These are phyloP conservation scores for Penicillium subrubescens DNA, from an alignment of 495 filamentous ascomycete genomes.

Conservation along the genomic window DNA sequence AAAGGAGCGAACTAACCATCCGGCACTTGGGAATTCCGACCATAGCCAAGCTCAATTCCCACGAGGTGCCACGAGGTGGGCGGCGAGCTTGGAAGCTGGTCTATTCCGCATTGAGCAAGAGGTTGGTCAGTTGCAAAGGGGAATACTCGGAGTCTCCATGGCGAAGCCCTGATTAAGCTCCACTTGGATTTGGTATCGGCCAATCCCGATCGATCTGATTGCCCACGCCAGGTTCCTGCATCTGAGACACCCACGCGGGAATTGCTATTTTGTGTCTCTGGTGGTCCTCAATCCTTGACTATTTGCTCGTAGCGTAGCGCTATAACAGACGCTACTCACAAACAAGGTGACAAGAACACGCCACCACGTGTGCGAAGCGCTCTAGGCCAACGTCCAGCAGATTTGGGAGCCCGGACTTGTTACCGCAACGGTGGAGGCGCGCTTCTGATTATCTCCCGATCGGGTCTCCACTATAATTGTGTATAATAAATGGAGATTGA, in stretches of 20 bases:
- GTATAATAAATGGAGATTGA: background rate
- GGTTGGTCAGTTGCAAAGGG: background rate
- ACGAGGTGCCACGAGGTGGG: conserved; percentile 21
- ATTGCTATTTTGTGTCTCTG: background rate
- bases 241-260: background rate
- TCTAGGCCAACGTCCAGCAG: background rate
- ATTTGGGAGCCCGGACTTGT: background rate
- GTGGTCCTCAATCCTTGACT: background rate
- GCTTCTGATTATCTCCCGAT: conserved; percentile 14
- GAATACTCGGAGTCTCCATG: background rate
- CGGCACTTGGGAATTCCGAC: background rate
- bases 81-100: background rate
- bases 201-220: background rate
- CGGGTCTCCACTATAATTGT: conserved; percentile 5
- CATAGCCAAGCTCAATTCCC: conserved; percentile 6
- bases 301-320: background rate
- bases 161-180: conserved; percentile 1
- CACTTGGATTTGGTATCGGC: background rate
- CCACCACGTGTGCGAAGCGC: background rate
- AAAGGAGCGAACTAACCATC: background rate
- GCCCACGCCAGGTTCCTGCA: background rate
- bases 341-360: background rate
- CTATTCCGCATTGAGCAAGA: background rate
- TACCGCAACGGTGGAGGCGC: conserved; percentile 7
- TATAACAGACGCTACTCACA: conserved; percentile 4